A percentile compares a stretch with the other conserved stretches of the same genome.
phyloP scores from a whole-genome alignment of 331 rosid genomes.

The Acacia concinna region DNA sequence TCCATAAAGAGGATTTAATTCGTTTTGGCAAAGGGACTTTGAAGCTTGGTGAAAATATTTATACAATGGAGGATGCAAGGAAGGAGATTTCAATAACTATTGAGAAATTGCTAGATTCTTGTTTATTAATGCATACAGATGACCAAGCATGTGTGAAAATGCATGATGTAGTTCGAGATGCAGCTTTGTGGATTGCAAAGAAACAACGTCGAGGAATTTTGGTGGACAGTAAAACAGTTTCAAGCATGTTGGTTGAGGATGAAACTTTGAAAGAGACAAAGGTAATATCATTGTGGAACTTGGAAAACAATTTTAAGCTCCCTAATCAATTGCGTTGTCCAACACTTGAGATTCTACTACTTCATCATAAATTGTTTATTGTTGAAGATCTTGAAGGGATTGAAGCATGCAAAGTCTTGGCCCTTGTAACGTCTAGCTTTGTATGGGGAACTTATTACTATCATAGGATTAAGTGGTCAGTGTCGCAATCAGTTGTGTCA shows the following conservation, averaged over 20 bases:
- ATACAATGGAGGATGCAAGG: constrained; percentile 14
- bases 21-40: background rate
- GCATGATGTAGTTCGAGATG: constrained; percentile 10
- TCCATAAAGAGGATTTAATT: constrained; percentile 26
- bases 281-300: constrained; percentile 23
- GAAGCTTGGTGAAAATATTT: background rate
- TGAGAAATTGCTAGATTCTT: background rate
- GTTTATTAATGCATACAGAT: background rate
- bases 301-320: background rate
- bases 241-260: background rate
- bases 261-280: background rate
- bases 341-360: constrained; percentile 4
- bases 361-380: background rate
- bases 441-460: accelerated
- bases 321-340: constrained; percentile 1
- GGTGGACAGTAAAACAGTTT: accelerated
- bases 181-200: constrained; percentile 26
- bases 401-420: background rate
- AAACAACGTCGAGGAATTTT: constrained; percentile 6
- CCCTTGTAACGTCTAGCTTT: background rate
- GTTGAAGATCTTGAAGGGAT: background rate
- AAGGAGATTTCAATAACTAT: background rate
- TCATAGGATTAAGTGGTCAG: background rate
- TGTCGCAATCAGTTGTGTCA: background rate
- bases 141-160: background rate